These are phyloP conservation scores for Coccomyxa sp. DNA, from an alignment of 139 green algal genomes.

Conservation along the genomic window DNA sequence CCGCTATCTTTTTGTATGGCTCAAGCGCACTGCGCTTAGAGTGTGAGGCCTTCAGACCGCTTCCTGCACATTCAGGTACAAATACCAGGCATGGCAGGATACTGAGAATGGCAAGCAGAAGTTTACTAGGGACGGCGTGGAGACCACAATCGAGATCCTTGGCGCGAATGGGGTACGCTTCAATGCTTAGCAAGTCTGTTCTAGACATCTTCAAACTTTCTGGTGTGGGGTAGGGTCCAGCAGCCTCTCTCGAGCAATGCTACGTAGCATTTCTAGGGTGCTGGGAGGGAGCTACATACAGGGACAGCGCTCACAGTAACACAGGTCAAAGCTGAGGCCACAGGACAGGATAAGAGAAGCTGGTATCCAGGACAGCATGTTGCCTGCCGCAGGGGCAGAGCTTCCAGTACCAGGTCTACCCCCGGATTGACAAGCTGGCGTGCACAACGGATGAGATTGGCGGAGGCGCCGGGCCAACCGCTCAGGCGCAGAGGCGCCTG, in stretches of 20 bases:
- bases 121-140: constrained; percentile 34
- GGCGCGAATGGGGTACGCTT: not conserved
- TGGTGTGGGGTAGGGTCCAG: not conserved
- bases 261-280: too few species aligned
- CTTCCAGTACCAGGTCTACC: constrained; percentile 16
- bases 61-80: constrained; percentile 3
- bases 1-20: too few species aligned
- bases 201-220: not conserved
- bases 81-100: constrained; percentile 34
- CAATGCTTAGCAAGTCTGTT: not conserved
- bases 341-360: not conserved
- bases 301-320: too few species aligned
- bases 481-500: constrained; percentile 5
- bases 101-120: constrained; percentile 26
- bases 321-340: too few species aligned
- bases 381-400: not conserved
- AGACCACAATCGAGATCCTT: constrained; percentile 26
- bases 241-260: too few species aligned
- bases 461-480: constrained; percentile 9
- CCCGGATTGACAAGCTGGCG: constrained; percentile 8
- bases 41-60: not conserved
- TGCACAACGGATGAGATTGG: constrained; percentile 1
- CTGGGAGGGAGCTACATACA: too few species aligned
- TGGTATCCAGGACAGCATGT: not conserved
- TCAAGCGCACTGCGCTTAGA: not conserved